These are phyloP conservation scores for Cladosporium colombiae DNA, from an alignment of 2,329 filamentous ascomycete species.

Conservation along the genomic window DNA sequence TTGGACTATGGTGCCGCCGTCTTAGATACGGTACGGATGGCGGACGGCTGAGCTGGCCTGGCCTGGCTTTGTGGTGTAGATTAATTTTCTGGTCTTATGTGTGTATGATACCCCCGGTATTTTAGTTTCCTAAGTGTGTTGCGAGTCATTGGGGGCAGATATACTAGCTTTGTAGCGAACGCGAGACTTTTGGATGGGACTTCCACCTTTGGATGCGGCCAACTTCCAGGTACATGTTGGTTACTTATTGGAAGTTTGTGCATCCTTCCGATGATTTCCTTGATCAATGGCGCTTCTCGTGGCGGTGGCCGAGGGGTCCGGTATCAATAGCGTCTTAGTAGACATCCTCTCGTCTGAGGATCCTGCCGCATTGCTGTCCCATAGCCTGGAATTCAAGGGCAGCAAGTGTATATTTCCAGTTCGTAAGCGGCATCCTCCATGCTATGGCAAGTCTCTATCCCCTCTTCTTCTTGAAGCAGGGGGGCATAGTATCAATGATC, in stretches of 20 bases:
- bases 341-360: too few relatives aligned
- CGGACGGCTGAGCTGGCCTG: background rate
- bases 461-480: too few relatives aligned
- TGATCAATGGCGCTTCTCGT: too few relatives aligned
- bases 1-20: conserved; percentile 48
- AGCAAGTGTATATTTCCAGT: too few relatives aligned
- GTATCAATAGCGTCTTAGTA: too few relatives aligned
- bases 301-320: too few relatives aligned
- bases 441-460: background rate
- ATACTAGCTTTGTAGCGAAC: background rate
- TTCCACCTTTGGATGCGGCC: background rate
- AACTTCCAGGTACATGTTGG: background rate
- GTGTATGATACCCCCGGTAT: conserved; percentile 8
- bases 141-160: background rate
- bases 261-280: background rate
- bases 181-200: background rate
- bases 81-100: background rate
- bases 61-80: background rate
- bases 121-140: background rate
- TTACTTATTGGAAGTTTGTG: background rate
- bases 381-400: too few relatives aligned
- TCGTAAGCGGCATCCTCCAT: background rate
- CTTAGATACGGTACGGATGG: conserved; percentile 17
- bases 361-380: too few relatives aligned
- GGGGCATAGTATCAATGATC: too few relatives aligned